Evolutionary conservation across 1,139 yeast genomes (phyloP), one percentile per base, ranked within the genome.

Genomic region (Pichia sp.): DNA sequence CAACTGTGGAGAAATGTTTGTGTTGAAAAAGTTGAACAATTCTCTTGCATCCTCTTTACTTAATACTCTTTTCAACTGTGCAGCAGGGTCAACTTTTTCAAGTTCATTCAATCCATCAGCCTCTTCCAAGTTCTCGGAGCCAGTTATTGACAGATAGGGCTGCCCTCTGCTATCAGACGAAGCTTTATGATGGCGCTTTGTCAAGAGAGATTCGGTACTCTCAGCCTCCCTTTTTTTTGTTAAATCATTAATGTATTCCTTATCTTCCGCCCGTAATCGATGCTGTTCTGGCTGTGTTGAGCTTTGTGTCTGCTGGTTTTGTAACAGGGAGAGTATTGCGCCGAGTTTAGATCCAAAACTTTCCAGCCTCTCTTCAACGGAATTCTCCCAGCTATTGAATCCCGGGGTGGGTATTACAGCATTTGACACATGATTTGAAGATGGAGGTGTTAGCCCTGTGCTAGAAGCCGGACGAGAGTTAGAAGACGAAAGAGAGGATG

Each of bases 1-100:
- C 45, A 85, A 70, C 62, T 84, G 88, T 19, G 84, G 84, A 0
- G 87, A 75, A 23, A 84, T 81, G 55, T 82, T 77, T 3, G 74
- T 67, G 61, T 81, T 79, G 64, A 85, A 85, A 57, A 75, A 80
- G 6, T 66, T 61, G 57, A 84, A 80, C 15, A 84, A 70, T 31
- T 74, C 78, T 30, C 68, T 65, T 0, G 88, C 88, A 54, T 83
- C 78, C 1, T 68, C 71, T 42, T 70, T 64, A 1, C 72, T 57
- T 2, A 80, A 59, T 16, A 67, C 59, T 6, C 59, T 57, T 6
- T 61, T 34, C 32, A 55, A 49, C 19, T 11, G 23, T 8, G 15
- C 13, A 8, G 26, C 30, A n/a, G 56, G 53, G 30, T 54, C 47
- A 6, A 6, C n/a, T 3, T 31, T n/a, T 4, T 29, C 32, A 2